phyloP scores from a whole-genome alignment of 768 basidiomycete species.

The Tulasnella sp. region DNA sequence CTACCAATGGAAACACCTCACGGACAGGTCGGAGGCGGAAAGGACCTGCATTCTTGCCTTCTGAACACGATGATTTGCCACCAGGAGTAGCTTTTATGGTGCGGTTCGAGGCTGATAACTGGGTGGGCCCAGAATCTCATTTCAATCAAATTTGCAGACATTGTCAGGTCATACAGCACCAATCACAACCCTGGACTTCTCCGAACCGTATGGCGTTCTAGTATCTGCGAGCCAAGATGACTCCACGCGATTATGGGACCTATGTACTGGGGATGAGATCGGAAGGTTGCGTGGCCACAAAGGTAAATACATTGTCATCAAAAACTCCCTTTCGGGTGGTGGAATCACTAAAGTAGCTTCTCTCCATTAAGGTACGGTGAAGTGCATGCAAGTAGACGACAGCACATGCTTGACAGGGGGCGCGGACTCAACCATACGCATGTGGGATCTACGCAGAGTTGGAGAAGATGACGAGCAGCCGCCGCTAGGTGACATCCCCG shows the following conservation, averaged over 20 bases:
- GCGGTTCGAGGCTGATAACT: no score
- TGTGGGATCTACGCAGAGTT: constrained; percentile 86
- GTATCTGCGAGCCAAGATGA: constrained; percentile 74
- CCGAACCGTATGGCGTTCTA: constrained; percentile 90
- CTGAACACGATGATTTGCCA: constrained; percentile 93
- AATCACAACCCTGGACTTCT: constrained; percentile 84
- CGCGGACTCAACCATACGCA: constrained; percentile 67
- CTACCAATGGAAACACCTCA: constrained; percentile 23
- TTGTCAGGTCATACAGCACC: constrained; percentile 69
- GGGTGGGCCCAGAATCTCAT: background rate
- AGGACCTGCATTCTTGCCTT: constrained; percentile 94
- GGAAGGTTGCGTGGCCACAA: constrained; percentile 74
- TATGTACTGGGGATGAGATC: constrained; percentile 78
- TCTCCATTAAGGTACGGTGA: constrained; percentile 41
- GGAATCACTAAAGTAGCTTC: background rate
- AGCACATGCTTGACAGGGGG: constrained; percentile 84
- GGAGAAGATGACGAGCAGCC: constrained; percentile 54
- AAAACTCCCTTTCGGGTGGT: background rate
- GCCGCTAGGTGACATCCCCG: constrained; percentile 8
- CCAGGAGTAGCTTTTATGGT: constrained; percentile 96
- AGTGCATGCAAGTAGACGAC: constrained; percentile 87
- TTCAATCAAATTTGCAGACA: constrained; percentile 39
- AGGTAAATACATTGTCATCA: constrained; percentile 31
- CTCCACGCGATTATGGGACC: constrained; percentile 88
- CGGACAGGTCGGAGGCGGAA: constrained; percentile 18